These are phyloP conservation scores for Pezizomycotina sp. DNA, from an alignment of 2,329 filamentous ascomycete genomes.

Conservation along the genomic window DNA sequence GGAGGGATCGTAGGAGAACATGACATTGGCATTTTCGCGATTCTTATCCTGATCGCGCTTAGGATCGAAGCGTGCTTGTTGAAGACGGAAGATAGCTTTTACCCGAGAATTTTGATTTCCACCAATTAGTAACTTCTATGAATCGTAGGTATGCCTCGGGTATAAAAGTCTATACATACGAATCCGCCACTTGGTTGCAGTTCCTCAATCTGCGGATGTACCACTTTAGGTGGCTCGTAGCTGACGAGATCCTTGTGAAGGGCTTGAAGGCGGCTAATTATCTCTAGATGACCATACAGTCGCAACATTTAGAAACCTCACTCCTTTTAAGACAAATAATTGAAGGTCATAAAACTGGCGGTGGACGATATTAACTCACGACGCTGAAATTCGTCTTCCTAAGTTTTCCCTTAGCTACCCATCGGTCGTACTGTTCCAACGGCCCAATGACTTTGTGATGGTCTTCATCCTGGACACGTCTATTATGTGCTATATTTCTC, in stretches of 20 bases:
- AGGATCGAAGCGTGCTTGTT: slow-evolving; percentile 46
- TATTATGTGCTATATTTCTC: no score
- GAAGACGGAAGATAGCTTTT: slow-evolving; percentile 34
- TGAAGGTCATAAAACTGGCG: background rate
- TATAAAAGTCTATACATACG: slow-evolving; percentile 2
- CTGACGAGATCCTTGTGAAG: slow-evolving; percentile 64
- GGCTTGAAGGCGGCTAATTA: slow-evolving; percentile 77
- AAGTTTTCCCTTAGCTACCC: slow-evolving; percentile 56
- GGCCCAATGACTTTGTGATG: slow-evolving; percentile 46
- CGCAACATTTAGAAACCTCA: slow-evolving; percentile 11
- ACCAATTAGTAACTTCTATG: background rate
- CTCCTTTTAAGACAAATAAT: slow-evolving; percentile 3
- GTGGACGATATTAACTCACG: slow-evolving; percentile 36
- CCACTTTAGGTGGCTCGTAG: slow-evolving; percentile 58
- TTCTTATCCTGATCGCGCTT: slow-evolving; percentile 29
- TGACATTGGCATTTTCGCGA: slow-evolving; percentile 38
- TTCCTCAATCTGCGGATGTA: slow-evolving; percentile 61
- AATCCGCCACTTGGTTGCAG: slow-evolving; percentile 20
- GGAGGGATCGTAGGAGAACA: slow-evolving; percentile 19
- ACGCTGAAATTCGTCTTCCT: slow-evolving; percentile 85
- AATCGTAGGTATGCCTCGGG: background rate
- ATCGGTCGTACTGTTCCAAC: slow-evolving; percentile 70
- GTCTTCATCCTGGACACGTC: no score
- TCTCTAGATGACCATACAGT: slow-evolving; percentile 38
- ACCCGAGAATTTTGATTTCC: background rate